phyloP scores from a whole-genome alignment of 495 filamentous ascomycete genomes.

The Hypoxylon cercidicola region DNA sequence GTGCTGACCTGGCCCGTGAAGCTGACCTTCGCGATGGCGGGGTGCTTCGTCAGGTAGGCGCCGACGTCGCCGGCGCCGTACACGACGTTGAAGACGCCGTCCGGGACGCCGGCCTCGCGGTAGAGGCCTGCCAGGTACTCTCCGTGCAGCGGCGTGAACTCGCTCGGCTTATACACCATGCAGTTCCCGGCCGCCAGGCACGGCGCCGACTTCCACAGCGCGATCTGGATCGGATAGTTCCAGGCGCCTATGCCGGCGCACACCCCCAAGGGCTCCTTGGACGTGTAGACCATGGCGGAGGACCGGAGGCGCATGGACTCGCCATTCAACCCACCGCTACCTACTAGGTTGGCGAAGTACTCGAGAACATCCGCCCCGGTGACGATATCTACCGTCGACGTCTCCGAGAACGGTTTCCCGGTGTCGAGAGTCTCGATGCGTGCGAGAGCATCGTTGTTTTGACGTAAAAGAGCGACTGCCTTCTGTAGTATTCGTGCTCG shows the following conservation, averaged over 20 bases:
- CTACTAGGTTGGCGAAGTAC: constrained; percentile 78
- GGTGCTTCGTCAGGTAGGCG: constrained; percentile 72
- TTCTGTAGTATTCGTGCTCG: constrained; percentile 77
- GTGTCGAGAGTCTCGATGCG: constrained; percentile 76
- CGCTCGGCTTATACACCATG: constrained; percentile 88
- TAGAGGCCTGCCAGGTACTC: constrained; percentile 75
- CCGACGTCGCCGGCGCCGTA: constrained; percentile 79
- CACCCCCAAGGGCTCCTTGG: constrained; percentile 77
- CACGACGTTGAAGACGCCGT: constrained; percentile 84
- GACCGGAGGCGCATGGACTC: constrained; percentile 66
- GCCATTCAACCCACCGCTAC: constrained; percentile 63
- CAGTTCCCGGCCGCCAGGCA: constrained; percentile 86
- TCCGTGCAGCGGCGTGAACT: constrained; percentile 80
- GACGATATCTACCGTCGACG: constrained; percentile 76
- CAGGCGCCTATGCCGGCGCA: constrained; percentile 84
- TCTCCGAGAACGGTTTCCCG: constrained; percentile 79
- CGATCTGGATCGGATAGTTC: constrained; percentile 91
- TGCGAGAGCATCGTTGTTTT: constrained; percentile 76
- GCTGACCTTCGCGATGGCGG: constrained; percentile 77
- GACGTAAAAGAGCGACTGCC: constrained; percentile 71
- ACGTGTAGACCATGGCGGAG: constrained; percentile 79
- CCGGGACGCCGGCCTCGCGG: constrained; percentile 76
- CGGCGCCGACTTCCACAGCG: constrained; percentile 85
- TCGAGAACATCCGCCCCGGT: constrained; percentile 81
- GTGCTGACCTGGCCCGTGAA: constrained; percentile 87